Conservation (phyloP, 1,284 basidiomycete genomes). For the Cerrena zonata region DNA sequence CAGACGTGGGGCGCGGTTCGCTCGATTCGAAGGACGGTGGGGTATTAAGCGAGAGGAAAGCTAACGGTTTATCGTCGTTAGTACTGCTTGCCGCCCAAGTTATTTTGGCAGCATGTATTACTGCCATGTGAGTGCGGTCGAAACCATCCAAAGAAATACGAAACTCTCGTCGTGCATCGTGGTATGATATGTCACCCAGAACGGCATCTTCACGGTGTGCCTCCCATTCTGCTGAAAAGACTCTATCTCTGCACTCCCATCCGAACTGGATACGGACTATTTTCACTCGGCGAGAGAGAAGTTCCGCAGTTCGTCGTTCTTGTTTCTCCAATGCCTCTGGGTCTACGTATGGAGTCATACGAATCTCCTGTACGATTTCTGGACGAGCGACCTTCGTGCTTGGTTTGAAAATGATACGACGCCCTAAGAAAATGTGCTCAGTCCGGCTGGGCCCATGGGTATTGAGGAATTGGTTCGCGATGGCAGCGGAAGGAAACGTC, state of each 20-base stretch:
- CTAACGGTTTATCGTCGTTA: slow-evolving; percentile 24
- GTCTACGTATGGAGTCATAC: slow-evolving; percentile 40
- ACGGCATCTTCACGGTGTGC: slow-evolving; percentile 16
- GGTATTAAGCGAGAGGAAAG: slow-evolving; percentile 36
- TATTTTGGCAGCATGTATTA: slow-evolving; percentile 43
- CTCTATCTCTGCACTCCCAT: slow-evolving; percentile 48
- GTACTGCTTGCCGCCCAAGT: slow-evolving; percentile 34
- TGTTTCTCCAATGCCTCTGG: slow-evolving; percentile 30
- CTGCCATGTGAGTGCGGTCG: slow-evolving; percentile 30
- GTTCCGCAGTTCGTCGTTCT: slow-evolving; percentile 21
- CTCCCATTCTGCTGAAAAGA: slow-evolving; percentile 57
- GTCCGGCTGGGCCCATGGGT: slow-evolving; percentile 32
- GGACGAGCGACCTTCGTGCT: slow-evolving; percentile 29
- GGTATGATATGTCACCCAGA: slow-evolving; percentile 31
- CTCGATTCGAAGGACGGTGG: slow-evolving; percentile 43
- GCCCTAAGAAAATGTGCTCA: slow-evolving; percentile 25
- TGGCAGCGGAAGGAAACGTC: slow-evolving; percentile 39
- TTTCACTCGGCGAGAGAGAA: slow-evolving; percentile 25
- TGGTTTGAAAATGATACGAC: slow-evolving; percentile 32
- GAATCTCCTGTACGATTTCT: slow-evolving; percentile 39
- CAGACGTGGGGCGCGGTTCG: too few relatives aligned
- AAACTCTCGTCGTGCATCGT: slow-evolving; percentile 43
- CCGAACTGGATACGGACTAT: slow-evolving; percentile 43
- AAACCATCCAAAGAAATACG: slow-evolving; percentile 29
- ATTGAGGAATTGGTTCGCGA: slow-evolving; percentile 40